Conservation (phyloP, 305 asterid species). For the Coffea humblotiana region DNA sequence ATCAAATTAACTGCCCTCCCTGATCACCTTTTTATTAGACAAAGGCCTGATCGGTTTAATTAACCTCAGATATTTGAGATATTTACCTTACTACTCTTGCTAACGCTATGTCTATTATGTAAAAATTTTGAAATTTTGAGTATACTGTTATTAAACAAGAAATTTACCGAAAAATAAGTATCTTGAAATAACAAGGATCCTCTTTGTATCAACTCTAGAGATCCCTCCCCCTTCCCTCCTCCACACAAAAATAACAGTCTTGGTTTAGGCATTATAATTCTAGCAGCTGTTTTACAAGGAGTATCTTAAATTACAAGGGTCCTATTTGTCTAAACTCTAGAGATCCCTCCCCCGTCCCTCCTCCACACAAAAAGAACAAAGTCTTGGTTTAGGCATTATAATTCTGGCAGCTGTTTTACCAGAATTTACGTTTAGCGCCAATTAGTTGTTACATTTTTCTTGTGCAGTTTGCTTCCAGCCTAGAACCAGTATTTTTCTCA, state of each 20-base stretch:
- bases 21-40: constrained; percentile 1
- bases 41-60: neutral
- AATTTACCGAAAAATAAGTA: neutral
- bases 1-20: neutral
- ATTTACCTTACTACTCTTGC: neutral
- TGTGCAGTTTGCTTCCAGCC: neutral
- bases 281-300: too few species aligned
- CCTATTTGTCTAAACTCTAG: neutral
- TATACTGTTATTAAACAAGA: neutral
- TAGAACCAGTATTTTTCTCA: neutral
- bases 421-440: neutral
- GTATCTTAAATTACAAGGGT: too few species aligned
- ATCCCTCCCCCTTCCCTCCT: too few species aligned
- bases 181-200: too few species aligned
- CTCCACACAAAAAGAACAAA: neutral
- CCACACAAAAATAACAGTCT: too few species aligned
- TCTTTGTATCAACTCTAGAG: too few species aligned
- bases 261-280: too few species aligned
- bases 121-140: neutral
- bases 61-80: neutral
- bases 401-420: neutral
- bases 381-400: neutral
- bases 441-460: neutral
- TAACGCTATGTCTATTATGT: neutral
- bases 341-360: neutral